A percentile compares a stretch with the other conserved stretches of the same genome.
Evolutionary conservation across 2,329 filamentous ascomycete species (phyloP).

Genomic region (Penicillium sp.): DNA sequence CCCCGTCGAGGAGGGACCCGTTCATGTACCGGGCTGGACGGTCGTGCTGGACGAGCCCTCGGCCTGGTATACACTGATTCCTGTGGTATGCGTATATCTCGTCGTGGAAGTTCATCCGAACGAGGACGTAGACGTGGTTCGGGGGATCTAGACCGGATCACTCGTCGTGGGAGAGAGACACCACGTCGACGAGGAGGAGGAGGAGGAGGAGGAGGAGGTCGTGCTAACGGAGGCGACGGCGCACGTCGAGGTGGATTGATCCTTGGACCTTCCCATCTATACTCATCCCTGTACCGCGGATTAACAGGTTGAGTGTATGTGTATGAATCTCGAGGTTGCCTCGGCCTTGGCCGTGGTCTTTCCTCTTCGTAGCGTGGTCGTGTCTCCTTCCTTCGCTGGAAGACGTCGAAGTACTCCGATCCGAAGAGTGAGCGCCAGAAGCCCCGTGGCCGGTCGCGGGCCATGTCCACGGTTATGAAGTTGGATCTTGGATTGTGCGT

Average conservation of each 20-base stretch:
- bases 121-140: not conserved
- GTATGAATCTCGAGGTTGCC: not conserved
- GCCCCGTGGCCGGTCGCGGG: not conserved
- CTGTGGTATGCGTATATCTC: not conserved
- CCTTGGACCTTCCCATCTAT: not conserved
- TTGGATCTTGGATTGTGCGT: not conserved
- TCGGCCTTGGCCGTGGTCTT: not conserved
- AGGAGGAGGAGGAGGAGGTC: not conserved
- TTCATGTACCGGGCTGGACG: constrained; percentile 7
- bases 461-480: not conserved
- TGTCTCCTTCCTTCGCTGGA: not conserved
- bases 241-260: not conserved
- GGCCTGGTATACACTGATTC: not conserved
- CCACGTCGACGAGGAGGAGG: not conserved
- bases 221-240: not conserved
- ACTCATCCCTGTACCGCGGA: not conserved
- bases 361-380: not conserved
- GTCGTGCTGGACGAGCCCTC: not conserved
- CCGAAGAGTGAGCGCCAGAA: not conserved
- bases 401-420: not conserved
- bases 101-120: not conserved
- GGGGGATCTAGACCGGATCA: not conserved
- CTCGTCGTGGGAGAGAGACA: not conserved
- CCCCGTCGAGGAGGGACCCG: not conserved
- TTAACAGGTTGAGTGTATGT: not conserved